Evolutionary conservation across 2,329 filamentous ascomycete genomes (phyloP).

Genomic region (Penicillium sp.): DNA sequence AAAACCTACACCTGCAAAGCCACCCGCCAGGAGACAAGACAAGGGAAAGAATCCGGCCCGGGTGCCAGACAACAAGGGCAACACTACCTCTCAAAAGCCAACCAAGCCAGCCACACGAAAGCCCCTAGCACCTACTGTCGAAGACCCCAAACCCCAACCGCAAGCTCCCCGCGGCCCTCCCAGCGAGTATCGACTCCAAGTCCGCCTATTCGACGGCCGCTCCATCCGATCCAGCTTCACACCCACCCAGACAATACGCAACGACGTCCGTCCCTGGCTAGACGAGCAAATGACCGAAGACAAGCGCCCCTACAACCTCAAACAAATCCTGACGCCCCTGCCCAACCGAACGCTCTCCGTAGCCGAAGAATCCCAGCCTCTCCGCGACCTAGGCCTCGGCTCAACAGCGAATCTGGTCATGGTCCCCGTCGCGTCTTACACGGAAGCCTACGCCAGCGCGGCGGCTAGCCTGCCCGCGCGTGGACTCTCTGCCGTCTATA

Average conservation of each 20-base stretch:
- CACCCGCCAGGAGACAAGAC: conserved; percentile 67
- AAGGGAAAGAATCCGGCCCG: conserved; percentile 65
- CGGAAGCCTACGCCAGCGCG: conserved; percentile 57
- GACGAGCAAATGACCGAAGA: conserved; percentile 62
- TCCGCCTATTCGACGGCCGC: conserved; percentile 81
- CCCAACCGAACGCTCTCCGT: conserved; percentile 74
- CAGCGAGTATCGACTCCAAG: conserved; percentile 64
- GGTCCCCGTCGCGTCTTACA: conserved; percentile 66
- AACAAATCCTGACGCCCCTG: conserved; percentile 75
- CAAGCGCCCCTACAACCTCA: conserved; percentile 74
- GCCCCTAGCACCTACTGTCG: conserved; percentile 6
- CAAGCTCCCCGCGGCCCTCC: conserved; percentile 23
- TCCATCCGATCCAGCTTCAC: conserved; percentile 74
- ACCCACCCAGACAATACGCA: conserved; percentile 61
- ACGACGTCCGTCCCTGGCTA: conserved; percentile 75
- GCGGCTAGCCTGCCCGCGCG: conserved; percentile 43
- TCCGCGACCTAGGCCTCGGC: conserved; percentile 70
- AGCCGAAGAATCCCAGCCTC: conserved; percentile 69
- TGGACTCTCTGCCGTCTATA: conserved; percentile 45
- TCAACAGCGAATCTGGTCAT: conserved; percentile 84
- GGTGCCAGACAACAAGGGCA: conserved; percentile 51
- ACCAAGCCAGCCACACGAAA: conserved; percentile 6
- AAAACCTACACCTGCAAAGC: conserved; percentile 52
- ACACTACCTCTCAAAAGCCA: conserved; percentile 13
- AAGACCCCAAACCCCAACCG: conserved; percentile 17